A percentile compares a stretch with the other conserved stretches of the same genome.
Conservation (phyloP, 805 yeast genomes). For the Wickerhamiella dianesei region DNA sequence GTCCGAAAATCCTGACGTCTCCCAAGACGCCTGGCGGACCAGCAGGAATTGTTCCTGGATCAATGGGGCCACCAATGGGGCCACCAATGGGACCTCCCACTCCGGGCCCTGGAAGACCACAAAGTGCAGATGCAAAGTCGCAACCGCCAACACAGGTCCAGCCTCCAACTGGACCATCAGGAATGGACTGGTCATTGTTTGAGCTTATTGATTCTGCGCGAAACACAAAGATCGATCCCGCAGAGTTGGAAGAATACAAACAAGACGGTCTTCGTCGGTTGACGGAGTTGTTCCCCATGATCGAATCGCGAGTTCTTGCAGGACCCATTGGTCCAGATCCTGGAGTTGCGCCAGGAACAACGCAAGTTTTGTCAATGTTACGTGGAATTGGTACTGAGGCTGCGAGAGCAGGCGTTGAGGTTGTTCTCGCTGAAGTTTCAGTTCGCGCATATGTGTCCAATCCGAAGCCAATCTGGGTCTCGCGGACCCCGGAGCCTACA, state of each 20-base stretch:
- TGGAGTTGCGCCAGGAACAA: constrained; percentile 29
- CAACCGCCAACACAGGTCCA: neutral
- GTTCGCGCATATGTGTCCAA: constrained; percentile 59
- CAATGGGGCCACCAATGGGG: neutral
- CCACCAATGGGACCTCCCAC: neutral
- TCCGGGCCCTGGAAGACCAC: neutral
- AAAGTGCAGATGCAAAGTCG: neutral
- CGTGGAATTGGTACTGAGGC: constrained; percentile 18
- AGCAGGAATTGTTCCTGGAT: neutral
- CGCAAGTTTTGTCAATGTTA: constrained; percentile 39
- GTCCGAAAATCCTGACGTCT: neutral
- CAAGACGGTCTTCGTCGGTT: constrained; percentile 25
- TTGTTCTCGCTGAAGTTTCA: constrained; percentile 37
- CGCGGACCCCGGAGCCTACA: constrained; percentile 29
- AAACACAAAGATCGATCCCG: constrained; percentile 1
- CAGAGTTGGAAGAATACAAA: constrained; percentile 8
- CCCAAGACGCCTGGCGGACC: neutral
- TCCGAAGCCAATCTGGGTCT: constrained; percentile 42
- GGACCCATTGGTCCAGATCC: constrained; percentile 1
- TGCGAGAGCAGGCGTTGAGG: constrained; percentile 31
- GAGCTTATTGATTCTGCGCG: constrained; percentile 17
- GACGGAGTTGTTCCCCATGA: constrained; percentile 28
- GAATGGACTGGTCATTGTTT: constrained; percentile 21
- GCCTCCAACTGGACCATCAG: neutral
- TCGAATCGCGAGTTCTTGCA: neutral